Base-by-base conservation (phyloP, 2,329 filamentous ascomycete genomes). In the Aspergillus sp. region DNA sequence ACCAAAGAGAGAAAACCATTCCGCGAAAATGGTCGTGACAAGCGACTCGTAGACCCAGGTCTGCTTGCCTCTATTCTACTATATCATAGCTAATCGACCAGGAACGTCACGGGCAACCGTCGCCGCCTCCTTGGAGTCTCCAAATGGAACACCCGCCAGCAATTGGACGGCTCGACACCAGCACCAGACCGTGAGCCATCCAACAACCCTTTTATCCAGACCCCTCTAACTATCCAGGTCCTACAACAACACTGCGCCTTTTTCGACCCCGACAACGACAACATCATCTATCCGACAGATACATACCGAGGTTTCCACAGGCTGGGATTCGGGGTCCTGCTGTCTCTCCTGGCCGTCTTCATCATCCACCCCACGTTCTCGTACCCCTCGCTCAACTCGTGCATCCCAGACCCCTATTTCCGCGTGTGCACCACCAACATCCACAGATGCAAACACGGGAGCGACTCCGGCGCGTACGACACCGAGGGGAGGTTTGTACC, bases 401-500 rank as follows among this genome's bases (percentile, higher is more conserved):
- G 42, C 30, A 4, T 63, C 0, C 64, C 64, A 0, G 64, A 47
- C 26, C 55, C 57, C 4, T 44, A 52, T 3, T 61, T 63, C 30
- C 45, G 62, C 11, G 47, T 67, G 12, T 60, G 60, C 37, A 43
- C 65, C 5, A 33, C 44, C 2, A 49, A 48, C 8, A 60, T 67
- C 17, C 60, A 67, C 43, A 64, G 60, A 40, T 62, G 54, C 13
- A 66, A 66, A 20, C 29, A 30, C 8, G 29, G 29, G 4, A 59
- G 53, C 20, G 63, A 66, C 32, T 58, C 49, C 13, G 55, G 57
- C 20, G 60, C 57, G 6, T 69, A 60, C 35, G 66, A 69, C 38
- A 47, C 51, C 4, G 64, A 69, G 32, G 66, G 67, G 0, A 49
- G 64, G 1, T 68, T 66, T 41, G 43, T 61, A 2, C 65, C 64